phyloP scores from a whole-genome alignment of 768 basidiomycete species.

The Suillus subaureus region DNA sequence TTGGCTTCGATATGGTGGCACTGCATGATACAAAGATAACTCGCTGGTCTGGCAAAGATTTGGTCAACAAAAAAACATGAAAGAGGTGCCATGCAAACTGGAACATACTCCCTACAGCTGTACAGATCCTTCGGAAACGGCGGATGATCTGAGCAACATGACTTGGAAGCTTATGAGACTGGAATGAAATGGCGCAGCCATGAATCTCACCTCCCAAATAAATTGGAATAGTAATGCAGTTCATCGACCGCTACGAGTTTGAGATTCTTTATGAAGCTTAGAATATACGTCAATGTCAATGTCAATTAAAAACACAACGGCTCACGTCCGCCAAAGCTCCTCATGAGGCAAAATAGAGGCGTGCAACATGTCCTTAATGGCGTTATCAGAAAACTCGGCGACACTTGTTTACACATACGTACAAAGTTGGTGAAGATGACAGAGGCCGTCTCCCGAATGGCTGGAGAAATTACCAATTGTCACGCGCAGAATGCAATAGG shows the following conservation, averaged over 20 bases:
- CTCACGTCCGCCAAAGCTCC: constrained; percentile 76
- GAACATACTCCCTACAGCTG: constrained; percentile 72
- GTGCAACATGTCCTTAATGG: constrained; percentile 76
- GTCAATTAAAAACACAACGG: neutral
- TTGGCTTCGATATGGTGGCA: constrained; percentile 81
- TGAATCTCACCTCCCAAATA: constrained; percentile 68
- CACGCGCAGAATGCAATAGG: neutral
- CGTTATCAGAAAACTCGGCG: neutral
- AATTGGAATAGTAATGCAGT: constrained; percentile 81
- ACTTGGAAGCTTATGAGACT: constrained; percentile 36
- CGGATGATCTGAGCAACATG: constrained; percentile 82
- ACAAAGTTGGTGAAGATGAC: constrained; percentile 92
- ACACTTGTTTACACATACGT: constrained; percentile 19
- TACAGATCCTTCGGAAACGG: constrained; percentile 73
- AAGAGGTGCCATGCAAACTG: neutral
- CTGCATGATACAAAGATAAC: constrained; percentile 81
- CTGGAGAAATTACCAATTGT: constrained; percentile 33
- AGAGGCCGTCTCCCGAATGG: constrained; percentile 70
- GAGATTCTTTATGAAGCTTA: constrained; percentile 74
- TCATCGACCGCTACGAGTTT: constrained; percentile 84
- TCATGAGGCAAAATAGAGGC: constrained; percentile 84
- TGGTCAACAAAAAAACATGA: constrained; percentile 5
- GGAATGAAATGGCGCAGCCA: neutral
- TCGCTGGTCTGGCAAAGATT: constrained; percentile 41
- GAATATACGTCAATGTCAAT: constrained; percentile 10